Evolutionary conservation across 345 rosid species (phyloP).

Genomic region (Heritiera fomes): DNA sequence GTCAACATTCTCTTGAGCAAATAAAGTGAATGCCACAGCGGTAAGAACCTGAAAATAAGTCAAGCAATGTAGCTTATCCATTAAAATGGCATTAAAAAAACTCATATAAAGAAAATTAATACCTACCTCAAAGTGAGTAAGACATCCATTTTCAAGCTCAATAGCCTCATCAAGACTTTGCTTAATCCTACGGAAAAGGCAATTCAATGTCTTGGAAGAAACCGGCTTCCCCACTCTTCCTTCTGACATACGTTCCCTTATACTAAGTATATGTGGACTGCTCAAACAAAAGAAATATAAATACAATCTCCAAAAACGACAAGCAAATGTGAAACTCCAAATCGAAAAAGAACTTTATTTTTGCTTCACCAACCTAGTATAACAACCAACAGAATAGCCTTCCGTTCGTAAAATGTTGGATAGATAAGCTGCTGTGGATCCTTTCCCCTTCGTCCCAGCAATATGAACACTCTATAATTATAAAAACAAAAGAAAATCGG

Average conservation of each 20-base stretch:
- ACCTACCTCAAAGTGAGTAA: constrained; percentile 93
- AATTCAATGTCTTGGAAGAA: constrained; percentile 52
- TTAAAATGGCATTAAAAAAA: not conserved
- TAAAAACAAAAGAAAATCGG: not conserved
- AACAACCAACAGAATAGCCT: constrained; percentile 82
- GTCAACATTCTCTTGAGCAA: constrained; percentile 73
- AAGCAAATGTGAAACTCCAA: not conserved
- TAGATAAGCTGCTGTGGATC: constrained; percentile 84
- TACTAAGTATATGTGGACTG: constrained; percentile 81
- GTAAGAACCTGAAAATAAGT: constrained; percentile 66
- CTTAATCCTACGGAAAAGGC: constrained; percentile 56
- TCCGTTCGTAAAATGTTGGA: constrained; percentile 70
- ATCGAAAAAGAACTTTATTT: not conserved
- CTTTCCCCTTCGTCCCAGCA: constrained; percentile 97
- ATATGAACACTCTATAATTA: constrained; percentile 63
- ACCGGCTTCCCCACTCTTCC: constrained; percentile 63
- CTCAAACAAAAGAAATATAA: constrained; percentile 4
- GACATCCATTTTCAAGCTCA: constrained; percentile 52
- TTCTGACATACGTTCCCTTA: constrained; percentile 74
- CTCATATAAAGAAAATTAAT: not conserved
- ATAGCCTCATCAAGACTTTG: constrained; percentile 60
- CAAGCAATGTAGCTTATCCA: constrained; percentile 1
- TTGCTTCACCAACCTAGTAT: constrained; percentile 55
- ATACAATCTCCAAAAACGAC: not conserved
- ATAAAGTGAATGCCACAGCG: constrained; percentile 69